phyloP scores from a whole-genome alignment of 2,329 filamentous ascomycete genomes.

The Alternaria sp. region DNA sequence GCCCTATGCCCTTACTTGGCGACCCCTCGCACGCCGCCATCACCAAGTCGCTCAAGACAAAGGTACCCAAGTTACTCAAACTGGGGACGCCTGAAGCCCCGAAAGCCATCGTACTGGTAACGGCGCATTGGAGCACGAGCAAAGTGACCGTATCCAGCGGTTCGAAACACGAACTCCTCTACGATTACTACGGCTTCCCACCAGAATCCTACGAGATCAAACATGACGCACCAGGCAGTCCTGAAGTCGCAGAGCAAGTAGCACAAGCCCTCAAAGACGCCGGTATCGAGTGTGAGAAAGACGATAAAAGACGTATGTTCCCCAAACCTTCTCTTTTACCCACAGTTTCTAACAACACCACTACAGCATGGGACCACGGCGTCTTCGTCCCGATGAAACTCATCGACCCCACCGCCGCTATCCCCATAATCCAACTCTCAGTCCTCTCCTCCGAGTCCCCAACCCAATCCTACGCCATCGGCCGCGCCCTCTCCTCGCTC shows the following conservation, averaged over 20 bases:
- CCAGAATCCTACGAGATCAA: slow-evolving; percentile 61
- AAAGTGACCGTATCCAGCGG: slow-evolving; percentile 60
- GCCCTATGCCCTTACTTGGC: slow-evolving; percentile 64
- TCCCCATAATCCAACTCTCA: slow-evolving; percentile 65
- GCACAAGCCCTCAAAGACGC: slow-evolving; percentile 53
- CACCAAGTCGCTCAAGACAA: slow-evolving; percentile 58
- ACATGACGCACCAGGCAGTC: slow-evolving; percentile 64
- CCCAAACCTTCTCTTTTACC: not conserved
- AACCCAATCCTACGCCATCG: slow-evolving; percentile 58
- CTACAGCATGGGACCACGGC: slow-evolving; percentile 64
- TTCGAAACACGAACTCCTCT: slow-evolving; percentile 57
- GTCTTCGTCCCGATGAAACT: slow-evolving; percentile 66
- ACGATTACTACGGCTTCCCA: slow-evolving; percentile 68
- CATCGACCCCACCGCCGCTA: slow-evolving; percentile 58
- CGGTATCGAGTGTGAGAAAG: slow-evolving; percentile 51
- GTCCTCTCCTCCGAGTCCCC: slow-evolving; percentile 62
- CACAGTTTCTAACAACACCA: not conserved
- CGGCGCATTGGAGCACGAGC: slow-evolving; percentile 63
- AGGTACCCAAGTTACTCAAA: slow-evolving; percentile 62
- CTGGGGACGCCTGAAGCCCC: slow-evolving; percentile 59
- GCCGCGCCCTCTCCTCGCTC: slow-evolving; percentile 58
- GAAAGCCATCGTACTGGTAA: slow-evolving; percentile 62
- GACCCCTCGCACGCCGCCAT: slow-evolving; percentile 61
- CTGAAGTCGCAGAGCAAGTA: slow-evolving; percentile 59
- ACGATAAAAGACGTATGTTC: slow-evolving; percentile 40